phyloP scores from a whole-genome alignment of 441 rosid species.

The Melastoma candidum region DNA sequence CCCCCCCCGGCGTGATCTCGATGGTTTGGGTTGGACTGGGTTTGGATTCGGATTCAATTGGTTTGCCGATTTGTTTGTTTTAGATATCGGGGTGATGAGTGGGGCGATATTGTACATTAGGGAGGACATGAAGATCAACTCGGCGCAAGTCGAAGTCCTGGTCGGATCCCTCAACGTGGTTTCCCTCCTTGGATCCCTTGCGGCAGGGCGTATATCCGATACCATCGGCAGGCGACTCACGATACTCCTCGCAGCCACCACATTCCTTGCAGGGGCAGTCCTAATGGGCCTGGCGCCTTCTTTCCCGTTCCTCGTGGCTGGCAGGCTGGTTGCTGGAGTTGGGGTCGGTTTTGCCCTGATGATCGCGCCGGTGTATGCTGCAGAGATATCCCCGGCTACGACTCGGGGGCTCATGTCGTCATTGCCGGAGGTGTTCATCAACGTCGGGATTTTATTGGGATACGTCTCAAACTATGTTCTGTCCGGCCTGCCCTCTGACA shows the following conservation, averaged over 20 bases:
- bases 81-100: constrained; percentile 59
- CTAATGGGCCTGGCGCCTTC: constrained; percentile 49
- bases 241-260: constrained; percentile 34
- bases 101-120: constrained; percentile 39
- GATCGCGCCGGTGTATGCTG: constrained; percentile 47
- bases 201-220: constrained; percentile 51
- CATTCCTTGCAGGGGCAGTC: constrained; percentile 40
- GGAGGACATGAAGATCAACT: constrained; percentile 26
- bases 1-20: too few species aligned
- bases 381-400: constrained; percentile 41
- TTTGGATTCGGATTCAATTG: too few species aligned
- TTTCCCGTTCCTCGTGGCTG: constrained; percentile 29
- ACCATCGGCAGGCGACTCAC: constrained; percentile 46
- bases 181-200: constrained; percentile 45
- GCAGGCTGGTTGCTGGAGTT: constrained; percentile 43
- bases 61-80: background rate
- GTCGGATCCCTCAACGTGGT: constrained; percentile 38
- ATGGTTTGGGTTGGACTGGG: too few species aligned
- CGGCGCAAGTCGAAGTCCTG: constrained; percentile 30
- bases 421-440: constrained; percentile 43
- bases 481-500: constrained; percentile 25
- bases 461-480: constrained; percentile 27
- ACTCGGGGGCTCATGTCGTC: constrained; percentile 42
- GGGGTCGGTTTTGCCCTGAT: constrained; percentile 44
- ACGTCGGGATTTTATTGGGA: constrained; percentile 39